phyloP scores from a whole-genome alignment of 805 yeast genomes.

The Metschnikowia matae region DNA sequence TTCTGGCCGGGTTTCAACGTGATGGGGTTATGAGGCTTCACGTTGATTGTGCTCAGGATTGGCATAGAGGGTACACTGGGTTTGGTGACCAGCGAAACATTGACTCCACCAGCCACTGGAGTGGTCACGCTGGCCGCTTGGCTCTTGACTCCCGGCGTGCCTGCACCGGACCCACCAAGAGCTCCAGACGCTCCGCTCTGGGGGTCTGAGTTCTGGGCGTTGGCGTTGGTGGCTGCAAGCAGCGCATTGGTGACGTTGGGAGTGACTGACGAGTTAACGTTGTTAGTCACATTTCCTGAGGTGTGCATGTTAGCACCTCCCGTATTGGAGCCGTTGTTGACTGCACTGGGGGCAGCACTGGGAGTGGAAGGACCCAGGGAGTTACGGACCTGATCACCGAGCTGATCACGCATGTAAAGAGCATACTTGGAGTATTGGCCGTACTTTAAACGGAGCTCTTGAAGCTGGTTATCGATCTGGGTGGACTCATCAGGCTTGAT shows the following conservation, averaged over 20 bases:
- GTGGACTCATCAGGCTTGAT: slow-evolving; percentile 44
- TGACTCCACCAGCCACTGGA: slow-evolving; percentile 20
- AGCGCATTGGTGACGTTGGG: slow-evolving; percentile 25
- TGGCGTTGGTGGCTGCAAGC: slow-evolving; percentile 14
- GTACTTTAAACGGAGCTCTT: slow-evolving; percentile 43
- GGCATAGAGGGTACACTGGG: slow-evolving; percentile 64
- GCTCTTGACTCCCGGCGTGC: slow-evolving; percentile 6
- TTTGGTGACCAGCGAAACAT: slow-evolving; percentile 41
- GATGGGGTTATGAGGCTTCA: slow-evolving; percentile 63
- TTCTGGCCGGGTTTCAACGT: slow-evolving; percentile 52
- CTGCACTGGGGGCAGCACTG: slow-evolving; percentile 8
- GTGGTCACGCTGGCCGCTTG: slow-evolving; percentile 12
- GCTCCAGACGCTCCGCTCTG: not conserved
- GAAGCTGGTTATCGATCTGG: slow-evolving; percentile 46
- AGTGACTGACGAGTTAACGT: slow-evolving; percentile 9
- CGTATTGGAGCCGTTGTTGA: not conserved
- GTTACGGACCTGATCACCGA: slow-evolving; percentile 29
- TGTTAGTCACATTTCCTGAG: not conserved
- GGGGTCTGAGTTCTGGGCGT: slow-evolving; percentile 4
- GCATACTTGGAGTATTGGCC: slow-evolving; percentile 51
- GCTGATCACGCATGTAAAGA: slow-evolving; percentile 40
- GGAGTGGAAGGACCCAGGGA: slow-evolving; percentile 5
- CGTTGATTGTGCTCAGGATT: slow-evolving; percentile 64
- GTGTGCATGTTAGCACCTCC: not conserved
- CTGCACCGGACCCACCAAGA: slow-evolving; percentile 1